Percentiles rank a stretch among this genome's conserved stretches.
Evolutionary conservation across 2,329 filamentous ascomycete genomes (phyloP).

Genomic region (Aureobasidium sp.): DNA sequence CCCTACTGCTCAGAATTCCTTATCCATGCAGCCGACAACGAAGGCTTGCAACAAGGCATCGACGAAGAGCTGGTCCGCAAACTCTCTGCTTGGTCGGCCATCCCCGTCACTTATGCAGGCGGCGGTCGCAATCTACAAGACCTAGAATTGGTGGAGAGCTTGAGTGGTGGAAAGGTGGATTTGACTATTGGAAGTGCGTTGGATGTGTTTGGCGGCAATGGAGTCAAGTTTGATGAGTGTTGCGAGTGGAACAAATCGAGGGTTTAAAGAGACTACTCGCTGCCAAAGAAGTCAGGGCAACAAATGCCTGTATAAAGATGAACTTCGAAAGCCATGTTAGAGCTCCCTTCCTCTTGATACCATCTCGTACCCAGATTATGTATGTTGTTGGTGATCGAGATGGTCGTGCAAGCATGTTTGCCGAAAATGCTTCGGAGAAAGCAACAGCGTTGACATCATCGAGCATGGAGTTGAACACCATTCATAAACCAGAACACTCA

Average conservation of each 20-base stretch:
- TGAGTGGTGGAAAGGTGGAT: constrained; percentile 78
- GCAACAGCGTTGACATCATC: constrained; percentile 2
- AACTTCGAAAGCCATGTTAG: no score
- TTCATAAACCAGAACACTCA: no score
- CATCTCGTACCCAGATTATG: no score
- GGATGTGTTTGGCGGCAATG: constrained; percentile 87
- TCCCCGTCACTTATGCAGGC: constrained; percentile 93
- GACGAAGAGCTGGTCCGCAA: constrained; percentile 74
- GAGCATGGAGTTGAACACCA: background rate
- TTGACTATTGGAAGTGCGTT: constrained; percentile 93
- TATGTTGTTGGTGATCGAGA: background rate
- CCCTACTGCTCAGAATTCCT: constrained; percentile 95
- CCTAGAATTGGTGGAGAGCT: constrained; percentile 68
- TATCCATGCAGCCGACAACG: constrained; percentile 94
- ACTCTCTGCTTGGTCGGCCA: constrained; percentile 77
- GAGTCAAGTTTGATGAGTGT: constrained; percentile 83
- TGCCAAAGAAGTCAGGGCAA: no score
- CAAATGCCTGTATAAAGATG: background rate
- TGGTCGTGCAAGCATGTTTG: background rate
- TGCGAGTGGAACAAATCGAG: constrained; percentile 66
- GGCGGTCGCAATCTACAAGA: constrained; percentile 80
- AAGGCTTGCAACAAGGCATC: constrained; percentile 85
- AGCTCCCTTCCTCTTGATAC: no score
- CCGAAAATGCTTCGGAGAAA: background rate
- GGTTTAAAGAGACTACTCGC: background rate